These are phyloP conservation scores for Apiotrichum domesticum DNA, from an alignment of 1,284 basidiomycete species.

Conservation along the genomic window DNA sequence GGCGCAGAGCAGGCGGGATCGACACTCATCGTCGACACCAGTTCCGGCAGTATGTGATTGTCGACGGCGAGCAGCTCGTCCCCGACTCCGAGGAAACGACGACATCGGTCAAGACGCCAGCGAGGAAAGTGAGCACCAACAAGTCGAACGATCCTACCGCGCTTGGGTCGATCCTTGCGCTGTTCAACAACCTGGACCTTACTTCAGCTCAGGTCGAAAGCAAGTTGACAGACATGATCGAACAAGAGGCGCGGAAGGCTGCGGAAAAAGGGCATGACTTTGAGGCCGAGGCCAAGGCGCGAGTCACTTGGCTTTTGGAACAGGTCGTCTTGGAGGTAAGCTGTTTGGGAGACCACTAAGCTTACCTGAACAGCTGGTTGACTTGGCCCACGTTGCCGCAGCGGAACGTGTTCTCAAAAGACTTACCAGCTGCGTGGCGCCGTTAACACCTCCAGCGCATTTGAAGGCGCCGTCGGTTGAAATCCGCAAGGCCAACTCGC, in stretches of 20 bases:
- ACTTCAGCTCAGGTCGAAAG: background rate
- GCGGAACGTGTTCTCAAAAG: constrained; percentile 1
- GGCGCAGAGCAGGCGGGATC: background rate
- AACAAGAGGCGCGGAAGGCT: constrained; percentile 5
- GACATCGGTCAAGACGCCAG: too few species aligned
- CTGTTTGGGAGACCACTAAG: background rate
- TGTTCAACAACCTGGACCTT: background rate
- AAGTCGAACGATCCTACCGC: background rate
- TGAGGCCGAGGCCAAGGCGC: constrained; percentile 8
- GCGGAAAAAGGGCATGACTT: constrained; percentile 1
- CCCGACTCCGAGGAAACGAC: background rate
- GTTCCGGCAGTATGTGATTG: constrained; percentile 16
- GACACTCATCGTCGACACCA: background rate
- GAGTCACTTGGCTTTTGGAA: constrained; percentile 12
- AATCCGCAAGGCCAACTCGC: background rate
- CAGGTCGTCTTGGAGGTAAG: constrained; percentile 14
- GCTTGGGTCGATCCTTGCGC: constrained; percentile 3
- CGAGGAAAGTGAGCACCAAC: too few species aligned
- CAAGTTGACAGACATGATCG: background rate
- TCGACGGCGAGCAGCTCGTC: constrained; percentile 13
- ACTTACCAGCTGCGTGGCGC: background rate
- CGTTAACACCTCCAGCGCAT: background rate
- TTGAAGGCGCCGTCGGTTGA: background rate
- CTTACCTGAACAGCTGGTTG: constrained; percentile 7
- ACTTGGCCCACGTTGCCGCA: constrained; percentile 6